These are phyloP conservation scores for Ceratocystis alfenasii DNA, from an alignment of 2,329 filamentous ascomycete genomes.

Conservation along the genomic window DNA sequence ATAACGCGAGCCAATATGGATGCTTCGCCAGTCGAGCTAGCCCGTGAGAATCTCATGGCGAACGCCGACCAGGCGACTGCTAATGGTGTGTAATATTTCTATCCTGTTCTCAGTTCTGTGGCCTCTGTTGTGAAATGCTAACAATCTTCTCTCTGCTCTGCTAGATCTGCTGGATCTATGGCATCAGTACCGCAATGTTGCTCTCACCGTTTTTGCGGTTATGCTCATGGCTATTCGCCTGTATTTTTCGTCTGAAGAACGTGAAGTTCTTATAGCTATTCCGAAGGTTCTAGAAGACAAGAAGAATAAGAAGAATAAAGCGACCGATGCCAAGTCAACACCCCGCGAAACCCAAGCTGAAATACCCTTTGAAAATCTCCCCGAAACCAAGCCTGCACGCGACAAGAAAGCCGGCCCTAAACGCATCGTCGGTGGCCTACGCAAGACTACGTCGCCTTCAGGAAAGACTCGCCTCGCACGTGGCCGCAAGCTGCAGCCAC, in stretches of 20 bases:
- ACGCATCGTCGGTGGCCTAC: constrained; percentile 38
- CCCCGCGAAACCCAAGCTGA: constrained; percentile 14
- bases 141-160: background rate
- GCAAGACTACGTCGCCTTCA: constrained; percentile 25
- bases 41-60: constrained; percentile 10
- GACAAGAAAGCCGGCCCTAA: constrained; percentile 29
- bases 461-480: constrained; percentile 24
- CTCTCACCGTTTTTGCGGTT: constrained; percentile 33
- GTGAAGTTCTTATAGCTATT: constrained; percentile 31
- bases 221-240: constrained; percentile 33
- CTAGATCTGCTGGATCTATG: constrained; percentile 34
- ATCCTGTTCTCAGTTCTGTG: background rate
- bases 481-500: constrained; percentile 48
- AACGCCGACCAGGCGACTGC: background rate
- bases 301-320: constrained; percentile 15
- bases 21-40: constrained; percentile 15
- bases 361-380: background rate
- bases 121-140: background rate
- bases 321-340: background rate
- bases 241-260: constrained; percentile 33
- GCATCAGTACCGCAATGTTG: constrained; percentile 37
- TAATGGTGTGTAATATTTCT: background rate
- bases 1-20: constrained; percentile 14
- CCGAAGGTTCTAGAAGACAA: constrained; percentile 30
- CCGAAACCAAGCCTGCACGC: constrained; percentile 26